Evolutionary conservation across 305 asterid genomes (phyloP).

Genomic region (Striga hermonthica): DNA sequence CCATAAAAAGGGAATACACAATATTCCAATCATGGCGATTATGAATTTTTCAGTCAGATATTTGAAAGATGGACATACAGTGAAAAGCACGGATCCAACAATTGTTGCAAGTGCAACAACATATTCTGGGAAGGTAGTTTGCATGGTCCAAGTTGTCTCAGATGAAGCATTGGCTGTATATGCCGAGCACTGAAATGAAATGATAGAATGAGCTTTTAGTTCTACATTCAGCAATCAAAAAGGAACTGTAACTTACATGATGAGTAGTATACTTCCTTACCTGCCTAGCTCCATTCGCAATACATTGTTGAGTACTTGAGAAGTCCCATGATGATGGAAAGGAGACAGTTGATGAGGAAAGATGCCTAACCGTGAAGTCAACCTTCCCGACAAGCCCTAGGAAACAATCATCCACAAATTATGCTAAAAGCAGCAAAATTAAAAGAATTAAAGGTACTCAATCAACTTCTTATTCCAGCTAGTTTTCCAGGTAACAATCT

Average conservation of each 20-base stretch:
- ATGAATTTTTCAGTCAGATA: constrained; percentile 7
- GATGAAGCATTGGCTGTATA: constrained; percentile 77
- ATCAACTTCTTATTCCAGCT: too few species aligned
- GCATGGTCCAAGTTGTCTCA: constrained; percentile 95
- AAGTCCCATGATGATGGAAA: constrained; percentile 62
- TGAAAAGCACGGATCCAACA: constrained; percentile 92
- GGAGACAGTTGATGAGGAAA: constrained; percentile 61
- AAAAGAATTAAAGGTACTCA: too few species aligned
- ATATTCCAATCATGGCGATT: constrained; percentile 2
- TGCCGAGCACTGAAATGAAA: constrained; percentile 73
- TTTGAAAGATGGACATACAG: constrained; percentile 47
- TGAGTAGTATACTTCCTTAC: constrained; percentile 29
- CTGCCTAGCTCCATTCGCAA: constrained; percentile 65
- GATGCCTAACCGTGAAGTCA: constrained; percentile 95
- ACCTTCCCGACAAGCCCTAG: constrained; percentile 88
- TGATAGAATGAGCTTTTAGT: neutral
- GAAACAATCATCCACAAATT: constrained; percentile 27
- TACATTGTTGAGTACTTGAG: constrained; percentile 65
- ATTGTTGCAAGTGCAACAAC: constrained; percentile 93
- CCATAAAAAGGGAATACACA: neutral
- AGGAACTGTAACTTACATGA: neutral
- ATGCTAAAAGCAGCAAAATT: neutral
- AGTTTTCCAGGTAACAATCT: too few species aligned
- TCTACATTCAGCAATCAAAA: constrained; percentile 23
- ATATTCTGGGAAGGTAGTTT: constrained; percentile 91